Conservation (phyloP, 176 grass and related monocot species). For the Raddia guianensis region DNA sequence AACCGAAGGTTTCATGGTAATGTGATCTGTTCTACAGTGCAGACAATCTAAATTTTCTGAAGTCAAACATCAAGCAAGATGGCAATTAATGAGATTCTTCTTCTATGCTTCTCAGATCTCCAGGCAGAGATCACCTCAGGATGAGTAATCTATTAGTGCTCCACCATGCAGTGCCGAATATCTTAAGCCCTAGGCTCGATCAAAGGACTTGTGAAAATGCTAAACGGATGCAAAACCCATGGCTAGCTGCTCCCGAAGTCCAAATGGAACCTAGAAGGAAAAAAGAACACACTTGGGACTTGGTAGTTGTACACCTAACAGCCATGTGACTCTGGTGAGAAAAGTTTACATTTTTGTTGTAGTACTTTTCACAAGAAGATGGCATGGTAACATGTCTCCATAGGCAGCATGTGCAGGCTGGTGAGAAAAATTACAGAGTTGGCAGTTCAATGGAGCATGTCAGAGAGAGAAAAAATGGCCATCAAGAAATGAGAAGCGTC, state of each 20-base stretch:
- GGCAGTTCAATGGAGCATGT: not conserved
- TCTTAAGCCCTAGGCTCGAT: constrained; percentile 33
- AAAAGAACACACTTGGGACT: constrained; percentile 8
- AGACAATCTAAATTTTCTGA: constrained; percentile 17
- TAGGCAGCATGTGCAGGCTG: constrained; percentile 3
- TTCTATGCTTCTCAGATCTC: constrained; percentile 49
- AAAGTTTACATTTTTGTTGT: not conserved
- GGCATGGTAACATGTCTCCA: not conserved
- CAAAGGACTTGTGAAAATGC: constrained; percentile 15
- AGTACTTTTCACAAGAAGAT: not conserved
- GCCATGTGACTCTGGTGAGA: not conserved
- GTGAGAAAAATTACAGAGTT: not conserved
- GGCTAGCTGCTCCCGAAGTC: constrained; percentile 8
- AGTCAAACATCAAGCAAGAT: constrained; percentile 46
- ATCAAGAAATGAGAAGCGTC: not conserved
- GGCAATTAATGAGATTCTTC: constrained; percentile 53
- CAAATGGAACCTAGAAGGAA: constrained; percentile 29
- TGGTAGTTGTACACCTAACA: not conserved
- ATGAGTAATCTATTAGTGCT: constrained; percentile 52
- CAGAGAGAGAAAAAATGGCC: not conserved
- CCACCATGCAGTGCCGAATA: constrained; percentile 37
- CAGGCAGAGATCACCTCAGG: constrained; percentile 29
- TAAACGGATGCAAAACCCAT: not conserved
- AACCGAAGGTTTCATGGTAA: not conserved
- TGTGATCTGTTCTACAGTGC: not conserved